These are phyloP conservation scores for Diaporthe citriasiana DNA, from an alignment of 2,329 filamentous ascomycete genomes.

Conservation along the genomic window DNA sequence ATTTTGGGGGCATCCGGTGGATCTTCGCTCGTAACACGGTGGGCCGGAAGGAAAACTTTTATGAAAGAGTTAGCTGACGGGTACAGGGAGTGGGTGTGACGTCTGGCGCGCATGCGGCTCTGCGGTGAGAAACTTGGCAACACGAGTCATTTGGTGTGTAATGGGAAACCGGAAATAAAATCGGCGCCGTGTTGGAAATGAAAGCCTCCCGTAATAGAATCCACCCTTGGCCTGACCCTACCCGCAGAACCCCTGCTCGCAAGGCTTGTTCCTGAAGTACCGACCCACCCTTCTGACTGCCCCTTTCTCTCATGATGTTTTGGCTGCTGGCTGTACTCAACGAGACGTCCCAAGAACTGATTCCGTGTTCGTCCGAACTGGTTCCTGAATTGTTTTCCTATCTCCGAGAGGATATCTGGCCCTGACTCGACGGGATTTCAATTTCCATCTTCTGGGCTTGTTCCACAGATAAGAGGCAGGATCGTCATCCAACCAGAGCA, in stretches of 20 bases:
- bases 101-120: constrained; percentile 38
- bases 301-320: constrained; percentile 37
- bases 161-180: constrained; percentile 35
- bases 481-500: constrained; percentile 12
- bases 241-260: constrained; percentile 18
- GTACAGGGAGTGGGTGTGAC: not conserved
- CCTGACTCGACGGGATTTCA: constrained; percentile 32
- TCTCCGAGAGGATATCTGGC: not conserved
- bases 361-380: constrained; percentile 19
- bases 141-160: constrained; percentile 41
- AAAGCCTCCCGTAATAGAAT: constrained; percentile 38
- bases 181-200: not conserved
- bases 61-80: constrained; percentile 40
- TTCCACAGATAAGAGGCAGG: constrained; percentile 28
- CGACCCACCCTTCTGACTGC: constrained; percentile 19
- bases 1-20: constrained; percentile 23
- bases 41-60: constrained; percentile 36
- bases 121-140: constrained; percentile 36
- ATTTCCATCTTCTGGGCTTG: constrained; percentile 16
- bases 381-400: not conserved
- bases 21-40: constrained; percentile 40
- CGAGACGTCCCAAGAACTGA: constrained; percentile 4
- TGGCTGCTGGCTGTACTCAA: constrained; percentile 36
- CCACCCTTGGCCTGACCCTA: constrained; percentile 29
- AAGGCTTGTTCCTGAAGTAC: constrained; percentile 39